A percentile compares a stretch with the other conserved stretches of the same genome.
Evolutionary conservation across 2,329 filamentous ascomycete species (phyloP).

Genomic region (Colletotrichum sp.): DNA sequence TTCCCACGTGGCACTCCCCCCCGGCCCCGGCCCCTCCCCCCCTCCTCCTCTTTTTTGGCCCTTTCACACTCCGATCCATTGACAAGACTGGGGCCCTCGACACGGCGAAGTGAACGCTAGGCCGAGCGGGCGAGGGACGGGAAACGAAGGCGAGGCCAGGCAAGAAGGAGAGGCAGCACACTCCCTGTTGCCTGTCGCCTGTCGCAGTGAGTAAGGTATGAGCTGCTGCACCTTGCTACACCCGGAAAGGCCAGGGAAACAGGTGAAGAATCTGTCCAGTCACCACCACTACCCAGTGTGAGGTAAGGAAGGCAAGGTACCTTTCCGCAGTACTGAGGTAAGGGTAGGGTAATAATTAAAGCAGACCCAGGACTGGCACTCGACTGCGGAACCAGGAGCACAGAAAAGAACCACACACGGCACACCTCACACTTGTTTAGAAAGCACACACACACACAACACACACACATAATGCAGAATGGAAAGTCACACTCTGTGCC

Average conservation of each 20-base stretch:
- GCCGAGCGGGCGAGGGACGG: not conserved
- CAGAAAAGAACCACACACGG: not conserved
- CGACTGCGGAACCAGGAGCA: not conserved
- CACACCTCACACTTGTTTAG: no score
- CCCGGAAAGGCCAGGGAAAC: conserved; percentile 1
- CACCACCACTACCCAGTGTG: not conserved
- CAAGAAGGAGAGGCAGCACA: not conserved
- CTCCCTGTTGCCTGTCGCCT: not conserved
- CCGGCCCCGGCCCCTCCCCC: no score
- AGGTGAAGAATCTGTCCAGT: not conserved
- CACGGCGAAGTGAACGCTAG: not conserved
- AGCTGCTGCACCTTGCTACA: not conserved
- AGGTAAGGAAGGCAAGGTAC: not conserved
- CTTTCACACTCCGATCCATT: conserved; percentile 16
- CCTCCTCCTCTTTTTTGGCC: not conserved
- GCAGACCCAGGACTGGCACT: not conserved
- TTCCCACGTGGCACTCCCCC: no score
- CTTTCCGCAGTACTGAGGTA: not conserved
- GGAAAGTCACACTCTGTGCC: not conserved
- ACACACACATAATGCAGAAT: not conserved
- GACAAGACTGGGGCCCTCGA: conserved; percentile 1
- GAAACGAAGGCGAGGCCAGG: not conserved
- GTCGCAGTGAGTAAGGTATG: not conserved
- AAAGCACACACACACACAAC: not conserved
- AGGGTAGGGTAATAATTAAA: conserved; percentile 11